Conservation (phyloP, 257 asterid species). For the Jaltomata sinuosa region DNA sequence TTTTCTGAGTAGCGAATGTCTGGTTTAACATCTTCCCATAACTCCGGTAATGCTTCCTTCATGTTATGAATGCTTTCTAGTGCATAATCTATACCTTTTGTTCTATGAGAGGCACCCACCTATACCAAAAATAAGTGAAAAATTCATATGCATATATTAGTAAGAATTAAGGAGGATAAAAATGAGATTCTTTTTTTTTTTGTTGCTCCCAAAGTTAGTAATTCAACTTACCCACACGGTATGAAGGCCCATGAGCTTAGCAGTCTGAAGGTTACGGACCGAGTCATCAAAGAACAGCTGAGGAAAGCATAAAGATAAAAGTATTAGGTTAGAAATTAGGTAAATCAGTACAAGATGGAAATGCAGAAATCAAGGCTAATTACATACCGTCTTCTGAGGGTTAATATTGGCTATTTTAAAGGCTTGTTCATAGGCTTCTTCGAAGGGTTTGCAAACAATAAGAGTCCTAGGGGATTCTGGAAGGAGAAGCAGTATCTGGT, state of each 20-base stretch:
- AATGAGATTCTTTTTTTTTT: background rate
- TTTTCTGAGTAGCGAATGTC: conserved; percentile 33
- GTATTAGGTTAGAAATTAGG: background rate
- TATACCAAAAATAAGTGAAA: conserved; percentile 7
- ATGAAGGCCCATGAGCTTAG: conserved; percentile 48
- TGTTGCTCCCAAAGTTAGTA: background rate
- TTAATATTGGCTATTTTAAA: conserved; percentile 53
- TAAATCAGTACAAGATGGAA: background rate
- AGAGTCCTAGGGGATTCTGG: conserved; percentile 35
- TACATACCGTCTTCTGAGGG: conserved; percentile 66
- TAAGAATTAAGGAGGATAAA: background rate
- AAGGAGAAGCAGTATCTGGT: conserved; percentile 1
- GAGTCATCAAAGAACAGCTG: conserved; percentile 92
- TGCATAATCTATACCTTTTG: conserved; percentile 58
- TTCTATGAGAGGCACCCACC: conserved; percentile 65
- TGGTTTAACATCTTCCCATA: conserved; percentile 58
- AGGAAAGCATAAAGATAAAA: conserved; percentile 1
- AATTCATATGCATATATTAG: background rate
- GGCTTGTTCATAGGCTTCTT: conserved; percentile 55
- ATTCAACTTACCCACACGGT: conserved; percentile 68
- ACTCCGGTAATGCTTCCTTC: conserved; percentile 78
- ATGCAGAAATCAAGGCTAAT: background rate
- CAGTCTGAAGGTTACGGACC: conserved; percentile 68
- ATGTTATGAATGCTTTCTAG: conserved; percentile 85
- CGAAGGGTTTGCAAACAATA: conserved; percentile 72